Evolutionary conservation across 192 early-diverging fungal genomes (phyloP).

Genomic region (Entomortierella parvispora): DNA sequence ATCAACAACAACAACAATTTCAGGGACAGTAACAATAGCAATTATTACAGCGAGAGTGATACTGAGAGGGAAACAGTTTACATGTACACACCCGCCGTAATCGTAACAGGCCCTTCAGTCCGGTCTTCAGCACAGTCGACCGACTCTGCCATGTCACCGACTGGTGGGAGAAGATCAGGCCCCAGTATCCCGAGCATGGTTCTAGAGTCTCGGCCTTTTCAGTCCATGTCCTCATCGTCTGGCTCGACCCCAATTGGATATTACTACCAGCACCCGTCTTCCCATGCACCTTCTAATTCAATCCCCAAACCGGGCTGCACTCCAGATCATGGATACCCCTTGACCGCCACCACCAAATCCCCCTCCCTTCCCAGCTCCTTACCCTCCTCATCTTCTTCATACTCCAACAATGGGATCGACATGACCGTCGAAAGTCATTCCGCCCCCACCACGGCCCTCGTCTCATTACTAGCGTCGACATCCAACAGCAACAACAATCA

Average conservation of each 20-base stretch:
- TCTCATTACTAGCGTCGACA: constrained; percentile 2
- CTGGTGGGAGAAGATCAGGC: not conserved
- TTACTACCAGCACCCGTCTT: not conserved
- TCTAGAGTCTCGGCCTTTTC: constrained; percentile 32
- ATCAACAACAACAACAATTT: no score
- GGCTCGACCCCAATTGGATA: not conserved
- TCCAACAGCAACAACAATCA: constrained; percentile 1
- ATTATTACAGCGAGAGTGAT: not conserved
- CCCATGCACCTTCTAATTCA: not conserved
- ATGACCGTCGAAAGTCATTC: not conserved
- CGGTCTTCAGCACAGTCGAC: constrained; percentile 46
- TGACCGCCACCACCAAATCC: constrained; percentile 2
- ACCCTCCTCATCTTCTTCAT: not conserved
- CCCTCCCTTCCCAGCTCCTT: not conserved
- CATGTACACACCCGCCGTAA: constrained; percentile 32
- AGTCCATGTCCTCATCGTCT: not conserved
- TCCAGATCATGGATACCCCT: not conserved
- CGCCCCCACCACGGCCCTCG: constrained; percentile 3
- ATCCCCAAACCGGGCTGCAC: not conserved
- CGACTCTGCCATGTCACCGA: not conserved
- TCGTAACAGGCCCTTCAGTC: constrained; percentile 38
- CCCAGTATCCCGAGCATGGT: constrained; percentile 21
- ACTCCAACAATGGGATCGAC: not conserved
- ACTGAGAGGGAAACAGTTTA: not conserved
- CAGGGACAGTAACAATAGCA: no score